Base-by-base conservation (phyloP, 129 eudicot species). In the Lactuca sativa region DNA sequence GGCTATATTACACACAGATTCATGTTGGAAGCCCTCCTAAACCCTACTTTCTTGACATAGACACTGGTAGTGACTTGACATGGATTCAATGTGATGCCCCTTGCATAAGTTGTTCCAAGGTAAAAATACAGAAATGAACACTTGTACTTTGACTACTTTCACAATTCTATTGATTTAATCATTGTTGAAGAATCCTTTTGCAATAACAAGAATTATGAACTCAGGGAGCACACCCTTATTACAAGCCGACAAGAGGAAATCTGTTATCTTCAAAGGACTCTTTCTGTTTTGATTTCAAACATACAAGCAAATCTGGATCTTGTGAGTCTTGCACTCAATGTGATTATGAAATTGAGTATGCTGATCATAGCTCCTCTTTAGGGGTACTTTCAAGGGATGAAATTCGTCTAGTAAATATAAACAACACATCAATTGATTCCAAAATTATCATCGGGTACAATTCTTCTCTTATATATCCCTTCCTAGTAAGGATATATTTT, bases 81-180 rank as follows among this genome's bases (percentile, higher is more conserved):
- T 90, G 97, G 97, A 72, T 90, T 59, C 97, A 90, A 41, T 90
- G 97, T 78, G 97, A 90, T 82, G 97, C 97, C 53, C 97, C 97
- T 3, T 90, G 97, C 65, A 44, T 80, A 74, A 86, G 95, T 55
- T 90, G 97, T 72, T 87, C 95, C 47, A 87, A 84, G 93, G 96
- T 90, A 77, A 64, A 25, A 25, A 25, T 25, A 25, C 30, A 25
- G 30, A 25, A 25, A 25, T n/a, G n/a, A 25, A 1, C 30, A 25
- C 30, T 25, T 25, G 30, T 25, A 25, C 30, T 25, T 25, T 25
- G 30, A 25, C 30, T 25, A 25, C 2, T 25, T 25, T 25, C 30
- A 25, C 30, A 25, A 1, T 25, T 25, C 2, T 25, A 25, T 25
- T 25, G 30, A 25, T 25, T 25, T 25, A 25, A 1, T 25, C 1